phyloP scores from a whole-genome alignment of 208 protist species.

The Zelonia costaricensis region DNA sequence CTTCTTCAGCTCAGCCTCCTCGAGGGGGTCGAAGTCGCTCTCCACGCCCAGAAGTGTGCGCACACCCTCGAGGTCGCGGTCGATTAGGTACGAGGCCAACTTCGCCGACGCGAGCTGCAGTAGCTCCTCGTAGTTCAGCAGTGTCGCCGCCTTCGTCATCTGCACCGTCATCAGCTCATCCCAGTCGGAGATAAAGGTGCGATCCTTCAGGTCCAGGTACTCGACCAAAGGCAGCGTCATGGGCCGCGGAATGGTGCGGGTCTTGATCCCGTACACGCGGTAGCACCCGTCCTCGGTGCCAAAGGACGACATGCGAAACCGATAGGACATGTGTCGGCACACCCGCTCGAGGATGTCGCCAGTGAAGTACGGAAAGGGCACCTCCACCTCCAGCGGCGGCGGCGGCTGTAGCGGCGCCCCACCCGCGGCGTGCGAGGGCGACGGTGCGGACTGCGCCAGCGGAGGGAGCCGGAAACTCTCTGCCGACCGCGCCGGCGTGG shows the following conservation, averaged over 20 bases:
- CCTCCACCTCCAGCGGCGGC: slow-evolving; percentile 35
- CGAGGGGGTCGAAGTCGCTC: slow-evolving; percentile 82
- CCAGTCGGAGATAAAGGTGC: slow-evolving; percentile 70
- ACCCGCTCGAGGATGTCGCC: slow-evolving; percentile 62
- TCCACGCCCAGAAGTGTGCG: slow-evolving; percentile 86
- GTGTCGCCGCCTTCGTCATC: slow-evolving; percentile 87
- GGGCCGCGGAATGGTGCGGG: slow-evolving; percentile 66
- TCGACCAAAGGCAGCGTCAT: slow-evolving; percentile 75
- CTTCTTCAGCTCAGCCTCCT: slow-evolving; percentile 85
- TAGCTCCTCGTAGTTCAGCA: slow-evolving; percentile 88
- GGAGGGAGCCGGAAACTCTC: not conserved
- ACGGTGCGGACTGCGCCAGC: not conserved
- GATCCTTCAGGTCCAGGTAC: slow-evolving; percentile 72
- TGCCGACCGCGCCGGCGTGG: not conserved
- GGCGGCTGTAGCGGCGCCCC: slow-evolving; percentile 2
- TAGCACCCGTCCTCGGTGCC: slow-evolving; percentile 37
- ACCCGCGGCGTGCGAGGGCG: too few species aligned
- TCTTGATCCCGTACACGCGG: slow-evolving; percentile 44
- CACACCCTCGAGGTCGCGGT: slow-evolving; percentile 89
- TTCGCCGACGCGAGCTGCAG: slow-evolving; percentile 86
- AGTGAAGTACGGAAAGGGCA: slow-evolving; percentile 76
- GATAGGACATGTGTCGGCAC: slow-evolving; percentile 83
- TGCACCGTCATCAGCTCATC: slow-evolving; percentile 68
- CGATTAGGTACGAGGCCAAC: slow-evolving; percentile 76
- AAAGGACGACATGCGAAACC: slow-evolving; percentile 49